Evolutionary conservation across 2,329 filamentous ascomycete species (phyloP).

Genomic region (Trichoderma brevicompactum): DNA sequence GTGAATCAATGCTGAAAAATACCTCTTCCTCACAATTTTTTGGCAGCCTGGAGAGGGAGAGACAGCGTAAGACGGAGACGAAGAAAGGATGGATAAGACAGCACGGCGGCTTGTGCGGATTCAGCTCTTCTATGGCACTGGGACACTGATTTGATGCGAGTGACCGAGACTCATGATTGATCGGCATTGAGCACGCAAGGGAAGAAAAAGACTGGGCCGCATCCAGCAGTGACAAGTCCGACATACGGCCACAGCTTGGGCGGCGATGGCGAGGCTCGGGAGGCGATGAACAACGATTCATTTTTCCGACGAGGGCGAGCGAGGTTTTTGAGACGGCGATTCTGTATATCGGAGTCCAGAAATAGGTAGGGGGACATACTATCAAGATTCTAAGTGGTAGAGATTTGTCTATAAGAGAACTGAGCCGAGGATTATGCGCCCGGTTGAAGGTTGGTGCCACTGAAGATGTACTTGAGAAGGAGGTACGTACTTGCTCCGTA

Average conservation of each 20-base stretch:
- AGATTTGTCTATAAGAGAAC: not conserved
- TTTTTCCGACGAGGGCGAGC: too few relatives aligned
- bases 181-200: constrained; percentile 9
- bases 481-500: not conserved
- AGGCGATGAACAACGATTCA: too few relatives aligned
- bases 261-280: too few relatives aligned
- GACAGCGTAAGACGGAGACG: not conserved
- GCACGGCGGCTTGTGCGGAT: not conserved
- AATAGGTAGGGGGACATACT: too few relatives aligned
- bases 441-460: constrained; percentile 6
- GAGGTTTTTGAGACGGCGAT: too few relatives aligned
- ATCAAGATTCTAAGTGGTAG: too few relatives aligned
- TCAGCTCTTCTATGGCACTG: not conserved
- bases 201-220: constrained; percentile 2
- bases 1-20: not conserved
- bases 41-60: not conserved
- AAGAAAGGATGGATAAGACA: not conserved
- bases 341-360: too few relatives aligned
- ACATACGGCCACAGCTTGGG: too few relatives aligned
- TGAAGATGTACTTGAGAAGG: not conserved
- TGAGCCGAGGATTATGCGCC: constrained; percentile 12
- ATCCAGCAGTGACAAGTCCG: not conserved
- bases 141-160: not conserved
- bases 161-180: constrained; percentile 12
- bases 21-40: not conserved